Base-by-base conservation (phyloP, 2,329 filamentous ascomycete genomes). In the Colletotrichum siamense region DNA sequence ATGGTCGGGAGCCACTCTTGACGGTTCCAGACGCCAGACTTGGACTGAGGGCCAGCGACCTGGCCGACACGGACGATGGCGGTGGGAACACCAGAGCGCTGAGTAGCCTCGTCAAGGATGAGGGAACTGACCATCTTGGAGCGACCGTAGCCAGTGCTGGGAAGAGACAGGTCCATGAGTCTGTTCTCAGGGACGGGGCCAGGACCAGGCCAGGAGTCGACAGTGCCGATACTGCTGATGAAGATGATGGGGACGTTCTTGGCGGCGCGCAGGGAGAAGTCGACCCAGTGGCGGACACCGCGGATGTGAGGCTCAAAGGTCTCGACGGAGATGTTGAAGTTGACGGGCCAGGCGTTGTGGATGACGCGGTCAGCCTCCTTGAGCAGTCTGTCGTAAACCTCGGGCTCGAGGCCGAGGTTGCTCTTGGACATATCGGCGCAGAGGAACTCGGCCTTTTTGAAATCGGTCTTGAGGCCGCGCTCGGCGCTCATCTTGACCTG, bases 321-420 rank as follows among this genome's bases (percentile, higher is more conserved):
- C 44, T 85, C 82, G 12, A 90, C 76, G 0, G 86, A 82, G n/a
- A 90, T 85, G 80, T 88, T 90, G 80, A 88, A 89, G 81, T 90
- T 89, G 82, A 92, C 90, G 0, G 81, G 82, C 82, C 82, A 83
- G n/a, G 89, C 89, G 77, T 89, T 91, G 81, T 92, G 90, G 70
- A 90, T 87, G 22, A 91, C 82, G 16, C 85, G 84, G 69, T 89
- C 88, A 0, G 84, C 84, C 2, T 86, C 82, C 9, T 80, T 65
- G 6, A 87, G 80, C 1, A 90, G 79, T 2, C 83, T 79, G 55
- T 82, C 57, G 81, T 86, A 85, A 1, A 81, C 81, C 1, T 82
- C 80, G 6, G 83, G 78, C 12, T 67, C 75, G 0, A 94, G 84
- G 0, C 91, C 91, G 1, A 93, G 85, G 15, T 85, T 81, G 0